Base-by-base conservation (phyloP, 352 stramenopile genomes). In the Pythium insidiosum region DNA sequence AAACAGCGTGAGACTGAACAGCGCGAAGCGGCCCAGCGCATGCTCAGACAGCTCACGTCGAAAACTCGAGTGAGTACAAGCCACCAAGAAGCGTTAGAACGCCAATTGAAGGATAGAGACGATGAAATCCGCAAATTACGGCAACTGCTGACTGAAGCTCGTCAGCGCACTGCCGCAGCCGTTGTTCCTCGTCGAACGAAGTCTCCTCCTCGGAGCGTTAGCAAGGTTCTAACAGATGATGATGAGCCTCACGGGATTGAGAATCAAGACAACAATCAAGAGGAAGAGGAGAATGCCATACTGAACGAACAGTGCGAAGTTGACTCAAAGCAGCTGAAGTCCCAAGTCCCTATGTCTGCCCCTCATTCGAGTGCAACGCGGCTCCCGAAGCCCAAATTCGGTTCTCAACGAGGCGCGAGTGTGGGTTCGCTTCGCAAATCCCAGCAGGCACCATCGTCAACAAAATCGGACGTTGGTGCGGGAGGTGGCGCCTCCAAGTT, bases 51-150 rank as follows among this genome's bases (percentile, higher is more conserved):
- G 38, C 55, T 87, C 47, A 87, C 49, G 11, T 60, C 76, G 5
- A 89, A 88, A 42, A 67, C 61, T 13, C 70, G 66, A n/a, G 68
- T 88, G 6, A 84, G 63, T 20, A 68, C 60, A 0, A 83, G 65
- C 7, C 79, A 92, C 40, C 68, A 87, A 29, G 79, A 85, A 47
- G 59, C 61, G 5, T 47, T 87, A 1, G 73, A 87, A 47, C 68
- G 64, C n/a, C 46, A 86, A 48, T 39, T 92, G 12, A 66, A 68
- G n/a, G 76, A 86, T 30, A 72, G 79, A 13, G 79, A 92, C 46
- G 71, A 84, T 29, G 79, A 92, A 45, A 79, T 92, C 26, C 79
- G 80, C 43, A 89, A 87, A 43, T 48, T 92, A 22, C 73, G 79
- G 6, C 72, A 85, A 19, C 49, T 74, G 56, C 48, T 92, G 16